phyloP scores from a whole-genome alignment of 177 flowering plant species.

The Vitis hybrid region DNA sequence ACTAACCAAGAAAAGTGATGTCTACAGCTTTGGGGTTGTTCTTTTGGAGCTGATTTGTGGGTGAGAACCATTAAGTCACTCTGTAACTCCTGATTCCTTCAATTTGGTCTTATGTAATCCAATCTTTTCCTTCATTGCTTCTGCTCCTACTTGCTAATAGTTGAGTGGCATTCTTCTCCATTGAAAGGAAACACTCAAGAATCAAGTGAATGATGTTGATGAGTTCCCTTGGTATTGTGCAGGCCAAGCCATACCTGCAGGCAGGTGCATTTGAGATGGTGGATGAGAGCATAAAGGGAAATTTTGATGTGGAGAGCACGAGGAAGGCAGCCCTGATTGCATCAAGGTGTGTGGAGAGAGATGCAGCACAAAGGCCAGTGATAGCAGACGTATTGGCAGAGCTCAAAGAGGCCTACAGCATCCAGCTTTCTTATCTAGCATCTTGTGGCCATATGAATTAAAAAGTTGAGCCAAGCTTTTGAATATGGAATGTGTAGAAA shows the following conservation, averaged over 20 bases:
- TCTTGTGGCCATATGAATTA: constrained; percentile 28
- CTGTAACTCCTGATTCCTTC: constrained; percentile 77
- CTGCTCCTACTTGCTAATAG: background rate
- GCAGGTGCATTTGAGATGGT: constrained; percentile 85
- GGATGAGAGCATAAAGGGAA: constrained; percentile 66
- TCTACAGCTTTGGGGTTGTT: constrained; percentile 91
- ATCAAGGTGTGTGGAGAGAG: constrained; percentile 76
- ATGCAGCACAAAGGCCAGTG: constrained; percentile 70
- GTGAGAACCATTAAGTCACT: constrained; percentile 69
- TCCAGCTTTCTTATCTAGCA: constrained; percentile 69
- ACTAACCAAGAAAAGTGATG: constrained; percentile 85
- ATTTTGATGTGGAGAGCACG: constrained; percentile 72
- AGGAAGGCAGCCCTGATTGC: constrained; percentile 60
- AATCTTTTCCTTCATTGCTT: background rate
- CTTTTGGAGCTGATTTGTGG: constrained; percentile 93
- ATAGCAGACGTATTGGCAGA: constrained; percentile 67
- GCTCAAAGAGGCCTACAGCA: constrained; percentile 75
- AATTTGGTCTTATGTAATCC: constrained; percentile 80
- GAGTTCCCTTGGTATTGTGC: constrained; percentile 13
- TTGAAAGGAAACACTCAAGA: too few species aligned
- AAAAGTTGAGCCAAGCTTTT: too few species aligned
- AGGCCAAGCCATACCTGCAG: constrained; percentile 92
- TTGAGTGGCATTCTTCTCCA: background rate
- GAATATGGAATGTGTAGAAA: background rate
- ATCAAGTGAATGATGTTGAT: background rate